A percentile compares a stretch with the other conserved stretches of the same genome.
Conservation (phyloP, 2,329 filamentous ascomycete species). For the Botryotinia globosa region DNA sequence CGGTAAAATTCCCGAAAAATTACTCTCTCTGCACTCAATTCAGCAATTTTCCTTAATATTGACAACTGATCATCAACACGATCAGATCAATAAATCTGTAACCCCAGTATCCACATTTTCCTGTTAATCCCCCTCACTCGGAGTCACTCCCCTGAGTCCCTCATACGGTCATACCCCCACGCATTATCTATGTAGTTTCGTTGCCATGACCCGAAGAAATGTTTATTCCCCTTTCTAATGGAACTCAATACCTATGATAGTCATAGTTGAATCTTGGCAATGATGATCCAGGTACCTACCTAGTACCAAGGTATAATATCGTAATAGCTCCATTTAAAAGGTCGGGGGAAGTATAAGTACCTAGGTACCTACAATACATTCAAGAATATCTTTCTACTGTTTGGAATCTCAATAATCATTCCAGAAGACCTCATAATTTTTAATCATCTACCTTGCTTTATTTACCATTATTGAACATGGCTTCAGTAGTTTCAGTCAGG, state of each 20-base stretch:
- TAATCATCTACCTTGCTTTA: neutral
- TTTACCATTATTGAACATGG: neutral
- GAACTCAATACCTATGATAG: neutral
- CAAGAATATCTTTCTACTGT: too few relatives aligned
- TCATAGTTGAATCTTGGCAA: neutral
- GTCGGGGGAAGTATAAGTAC: neutral
- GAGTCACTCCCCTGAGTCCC: too few relatives aligned
- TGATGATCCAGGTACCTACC: neutral
- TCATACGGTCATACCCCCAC: neutral
- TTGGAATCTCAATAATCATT: neutral
- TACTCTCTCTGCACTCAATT: neutral
- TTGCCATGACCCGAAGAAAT: constrained; percentile 4
- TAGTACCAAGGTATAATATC: neutral
- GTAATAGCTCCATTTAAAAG: neutral
- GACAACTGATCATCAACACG: neutral
- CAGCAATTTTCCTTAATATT: neutral
- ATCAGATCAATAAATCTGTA: neutral
- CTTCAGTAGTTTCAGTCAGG: neutral
- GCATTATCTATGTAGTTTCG: neutral
- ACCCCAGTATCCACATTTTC: neutral
- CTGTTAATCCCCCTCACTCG: neutral
- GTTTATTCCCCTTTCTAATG: neutral
- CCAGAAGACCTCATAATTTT: neutral
- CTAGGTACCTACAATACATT: neutral
- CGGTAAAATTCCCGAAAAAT: neutral